Evolutionary conservation across 1,139 yeast genomes (phyloP), one percentile per base, ranked within the genome.

Genomic region (Nakaseomyces kungkrabaensis): DNA sequence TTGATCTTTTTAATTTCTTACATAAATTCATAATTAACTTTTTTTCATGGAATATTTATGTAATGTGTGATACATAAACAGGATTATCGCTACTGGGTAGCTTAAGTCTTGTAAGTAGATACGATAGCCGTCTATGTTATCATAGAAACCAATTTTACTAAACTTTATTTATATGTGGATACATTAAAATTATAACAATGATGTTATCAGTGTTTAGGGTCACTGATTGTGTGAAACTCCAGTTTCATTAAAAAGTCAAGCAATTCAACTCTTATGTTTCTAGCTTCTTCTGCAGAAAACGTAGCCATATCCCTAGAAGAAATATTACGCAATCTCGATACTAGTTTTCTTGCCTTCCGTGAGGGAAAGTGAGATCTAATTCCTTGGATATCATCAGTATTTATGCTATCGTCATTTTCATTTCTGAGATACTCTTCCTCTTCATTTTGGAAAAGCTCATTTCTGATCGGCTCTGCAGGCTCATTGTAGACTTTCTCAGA

Each of bases 231-330:
- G 26, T 50, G 47, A 29, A 54, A 53, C 29, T 60, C 65, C 31
- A 59, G 46, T 43, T 59, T 57, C 58, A 60, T 51, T 51, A 62
- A 49, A 37, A 62, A 61, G 43, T 55, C 59, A 26, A 59, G 46
- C 33, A 62, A 32, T 38, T 60, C 65, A 36, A 57, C 54, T 29
- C 63, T 54, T 25, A 62, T 41, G 27, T 53, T 56, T 34, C 58
- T 52, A 45, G 55, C 56, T 47, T 62, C 65, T 11, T 58, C 57
- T 17, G 51, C 50, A 3, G 56, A 45, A 36, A 62, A 37, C 10
- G 47, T 48, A 6, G 53, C 48, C 7, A 60, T 34, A 37, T 59
- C 62, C 7, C 49, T 49, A 1, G 51, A 36, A 9, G 52, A 45
- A 45, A 61, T 50, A 10, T 50, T 48, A 26, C 57, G 51, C 37